Evolutionary conservation across 1,139 yeast genomes (phyloP), one percentile per base, ranked within the genome.

Genomic region (Geotrichum cucujoidarum): DNA sequence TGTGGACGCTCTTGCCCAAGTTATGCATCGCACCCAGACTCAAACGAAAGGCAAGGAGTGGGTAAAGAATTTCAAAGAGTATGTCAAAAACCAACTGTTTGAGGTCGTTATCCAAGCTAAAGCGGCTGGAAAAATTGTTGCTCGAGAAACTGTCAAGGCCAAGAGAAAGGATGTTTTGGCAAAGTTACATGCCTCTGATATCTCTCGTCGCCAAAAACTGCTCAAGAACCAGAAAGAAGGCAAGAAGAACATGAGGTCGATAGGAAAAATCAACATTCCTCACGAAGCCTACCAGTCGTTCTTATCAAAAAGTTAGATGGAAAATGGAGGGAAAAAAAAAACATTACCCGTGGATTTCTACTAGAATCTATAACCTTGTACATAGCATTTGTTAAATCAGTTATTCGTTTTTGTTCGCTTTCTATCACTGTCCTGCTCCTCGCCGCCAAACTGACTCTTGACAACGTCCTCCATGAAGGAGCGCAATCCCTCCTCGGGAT

Each of bases 31-130:
- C 45, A 80, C 90, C 0, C 90, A 88, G 63, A 82, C 85, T 0
- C 85, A 80, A 47, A 60, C 74, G 16, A 74, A 77, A 45, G 98
- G 95, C 1, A 76, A 81, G 53, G 90, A 83, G 52, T 87, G 90
- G 78, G 97, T 89, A 2, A 74, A 80, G 46, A 74, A 83, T 59
- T 85, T 92, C 65, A 88, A 85, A 58, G 85, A 85, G 59, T 88
- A 77, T 60, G 72, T 92, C 49, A 74, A 81, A 51, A 81, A 83
- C 52, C 97, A 92, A 63, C 76, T 90, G 52, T 92, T 85, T 62
- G 98, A 92, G 63, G 95, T 92, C 33, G 83, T 92, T 7, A 85
- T 92, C 53, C 98, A 92, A 63, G 97, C 97, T 2, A 76, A 78
- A 57, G 92, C 94, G n/a, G 84, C 82, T 50, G 80, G 79, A 58